phyloP scores from a whole-genome alignment of 1,139 yeast genomes.

The Candida pseudoviswanathii region DNA sequence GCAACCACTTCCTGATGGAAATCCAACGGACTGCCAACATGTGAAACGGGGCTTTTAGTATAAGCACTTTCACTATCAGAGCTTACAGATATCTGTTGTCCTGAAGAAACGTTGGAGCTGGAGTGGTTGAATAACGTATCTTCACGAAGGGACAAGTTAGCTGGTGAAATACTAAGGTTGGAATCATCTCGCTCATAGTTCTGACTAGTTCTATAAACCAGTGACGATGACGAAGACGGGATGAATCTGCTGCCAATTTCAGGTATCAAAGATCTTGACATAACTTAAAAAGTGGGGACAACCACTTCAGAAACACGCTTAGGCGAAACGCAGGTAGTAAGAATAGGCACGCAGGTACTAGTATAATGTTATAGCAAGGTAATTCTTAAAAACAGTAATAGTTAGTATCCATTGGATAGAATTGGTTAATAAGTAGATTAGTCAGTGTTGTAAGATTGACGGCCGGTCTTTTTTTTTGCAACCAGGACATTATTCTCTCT shows the following conservation, averaged over 20 bases:
- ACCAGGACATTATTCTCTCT: no score
- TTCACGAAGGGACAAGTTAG: slow-evolving; percentile 16
- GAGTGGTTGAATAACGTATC: slow-evolving; percentile 16
- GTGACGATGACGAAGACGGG: slow-evolving; percentile 23
- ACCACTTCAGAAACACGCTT: no score
- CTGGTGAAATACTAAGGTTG: slow-evolving; percentile 7
- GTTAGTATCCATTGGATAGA: neutral
- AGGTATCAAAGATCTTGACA: slow-evolving; percentile 12
- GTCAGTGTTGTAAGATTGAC: slow-evolving; percentile 1
- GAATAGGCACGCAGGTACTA: neutral
- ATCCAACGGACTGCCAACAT: slow-evolving; percentile 7
- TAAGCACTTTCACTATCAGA: neutral
- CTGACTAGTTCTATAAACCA: slow-evolving; percentile 19
- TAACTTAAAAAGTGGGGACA: slow-evolving; percentile 1
- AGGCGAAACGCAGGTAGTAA: neutral
- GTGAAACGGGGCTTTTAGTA: slow-evolving; percentile 1
- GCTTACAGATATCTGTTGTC: neutral
- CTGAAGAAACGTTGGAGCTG: slow-evolving; percentile 8
- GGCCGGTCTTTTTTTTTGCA: slow-evolving; percentile 1
- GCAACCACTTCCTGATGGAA: slow-evolving; percentile 35
- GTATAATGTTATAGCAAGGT: neutral
- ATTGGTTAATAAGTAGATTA: neutral
- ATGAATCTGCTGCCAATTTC: slow-evolving; percentile 23
- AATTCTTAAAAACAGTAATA: neutral
- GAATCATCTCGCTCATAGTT: slow-evolving; percentile 3